Percentiles rank a stretch among this genome's conserved stretches.
These are phyloP conservation scores for Plasmodium coatneyi DNA, from an alignment of 169 alveolate genomes.

Conservation along the genomic window DNA sequence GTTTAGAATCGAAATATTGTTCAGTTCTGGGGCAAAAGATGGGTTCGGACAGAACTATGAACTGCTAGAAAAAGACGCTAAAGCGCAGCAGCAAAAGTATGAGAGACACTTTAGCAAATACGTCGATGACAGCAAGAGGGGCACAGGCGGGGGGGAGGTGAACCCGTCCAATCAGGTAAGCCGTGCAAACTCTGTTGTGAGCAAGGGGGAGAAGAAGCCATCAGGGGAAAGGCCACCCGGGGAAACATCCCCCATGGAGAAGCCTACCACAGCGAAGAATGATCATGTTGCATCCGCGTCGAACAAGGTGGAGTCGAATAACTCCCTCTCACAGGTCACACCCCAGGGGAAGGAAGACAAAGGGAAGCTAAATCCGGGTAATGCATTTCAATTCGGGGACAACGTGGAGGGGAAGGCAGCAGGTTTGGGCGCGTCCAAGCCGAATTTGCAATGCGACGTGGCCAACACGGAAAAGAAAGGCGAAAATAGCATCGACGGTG, in stretches of 20 bases:
- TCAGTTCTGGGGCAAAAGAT: constrained; percentile 89
- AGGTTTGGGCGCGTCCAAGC: neutral
- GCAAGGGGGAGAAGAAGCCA: neutral
- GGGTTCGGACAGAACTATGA: constrained; percentile 86
- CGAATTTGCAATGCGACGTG: neutral
- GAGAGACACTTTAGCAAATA: constrained; percentile 79
- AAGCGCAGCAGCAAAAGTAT: constrained; percentile 83
- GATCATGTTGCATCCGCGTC: neutral
- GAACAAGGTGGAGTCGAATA: neutral
- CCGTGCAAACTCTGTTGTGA: neutral
- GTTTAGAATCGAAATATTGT: constrained; percentile 85
- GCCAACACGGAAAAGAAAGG: neutral
- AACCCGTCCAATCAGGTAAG: neutral
- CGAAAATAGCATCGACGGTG: neutral
- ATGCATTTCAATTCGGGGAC: neutral
- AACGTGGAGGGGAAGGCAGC: neutral
- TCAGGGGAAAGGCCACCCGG: neutral
- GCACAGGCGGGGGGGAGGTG: neutral
- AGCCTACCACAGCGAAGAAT: neutral
- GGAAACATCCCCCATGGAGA: neutral
- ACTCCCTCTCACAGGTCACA: neutral
- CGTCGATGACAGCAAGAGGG: constrained; percentile 51
- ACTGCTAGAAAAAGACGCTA: constrained; percentile 80
- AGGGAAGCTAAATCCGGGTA: neutral
- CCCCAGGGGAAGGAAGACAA: neutral